Evolutionary conservation across 2,329 filamentous ascomycete genomes (phyloP), one percentile per base, ranked within the genome.

Genomic region (Sporothrix euskadiensis): DNA sequence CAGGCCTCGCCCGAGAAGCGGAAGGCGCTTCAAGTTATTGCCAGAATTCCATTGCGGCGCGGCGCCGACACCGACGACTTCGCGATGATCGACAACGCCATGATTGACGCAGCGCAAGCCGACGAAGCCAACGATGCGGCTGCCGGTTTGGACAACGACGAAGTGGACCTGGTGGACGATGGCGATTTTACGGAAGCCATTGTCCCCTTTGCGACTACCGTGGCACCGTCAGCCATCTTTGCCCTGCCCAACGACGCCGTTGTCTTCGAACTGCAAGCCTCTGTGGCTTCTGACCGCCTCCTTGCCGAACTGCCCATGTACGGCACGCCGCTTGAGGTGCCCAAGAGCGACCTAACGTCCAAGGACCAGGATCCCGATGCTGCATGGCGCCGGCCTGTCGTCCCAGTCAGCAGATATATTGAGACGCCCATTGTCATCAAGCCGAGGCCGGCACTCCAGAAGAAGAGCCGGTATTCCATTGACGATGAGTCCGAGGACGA

Each of bases 351-450:
- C 73, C 80, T 89, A 19, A 85, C 84, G 1, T 84, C 82, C 1
- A 87, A 88, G 8, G 88, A 91, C 70, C 83, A 85, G 73, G 88
- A 91, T 71, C 90, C 91, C 0, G 92, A 95, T 81, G 87, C 89
- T 26, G 85, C 85, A 49, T 95, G 92, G 92, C 91, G 88, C 79
- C 88, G 90, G 4, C 89, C 92, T n/a, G 90, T 94, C 56, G 83
- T 97, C 19, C 92, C 94, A 1, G 87, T 98, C 2, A 97, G 93
- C 78, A 97, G 94, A 80, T 97, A 92, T 80, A 91, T 94, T 0
- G 90, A 92, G 74, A 92, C 93, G 9, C 92, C 93, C 77, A 90
- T 98, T 81, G 88, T 90, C 35, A 87, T 97, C 22, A 86, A 87
- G 14, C 84, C 88, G 4, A 86, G 88, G 56, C 88, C 88, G 1